These are phyloP conservation scores for Fusarium papillatum DNA, from an alignment of 2,329 filamentous ascomycete species.

Conservation along the genomic window DNA sequence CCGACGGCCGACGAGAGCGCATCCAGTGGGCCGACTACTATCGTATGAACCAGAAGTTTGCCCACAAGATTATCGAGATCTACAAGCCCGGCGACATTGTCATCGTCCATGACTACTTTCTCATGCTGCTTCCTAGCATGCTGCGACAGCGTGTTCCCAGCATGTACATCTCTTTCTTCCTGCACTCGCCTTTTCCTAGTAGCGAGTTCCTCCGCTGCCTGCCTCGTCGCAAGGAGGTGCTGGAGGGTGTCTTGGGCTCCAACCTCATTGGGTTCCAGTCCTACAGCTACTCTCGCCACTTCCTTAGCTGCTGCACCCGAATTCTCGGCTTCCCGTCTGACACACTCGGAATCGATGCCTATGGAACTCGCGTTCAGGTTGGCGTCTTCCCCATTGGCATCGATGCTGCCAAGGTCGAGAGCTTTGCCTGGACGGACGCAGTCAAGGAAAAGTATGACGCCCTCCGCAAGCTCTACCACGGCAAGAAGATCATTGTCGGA, in stretches of 20 bases:
- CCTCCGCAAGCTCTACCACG: constrained; percentile 83
- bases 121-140: constrained; percentile 90
- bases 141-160: constrained; percentile 88
- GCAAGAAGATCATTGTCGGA: constrained; percentile 95
- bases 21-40: constrained; percentile 94
- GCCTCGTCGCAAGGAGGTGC: constrained; percentile 87
- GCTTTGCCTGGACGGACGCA: constrained; percentile 78
- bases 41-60: constrained; percentile 92
- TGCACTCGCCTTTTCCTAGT: constrained; percentile 95
- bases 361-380: constrained; percentile 89
- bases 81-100: constrained; percentile 96
- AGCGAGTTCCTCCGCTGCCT: constrained; percentile 95
- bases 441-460: constrained; percentile 80
- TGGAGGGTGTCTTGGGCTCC: constrained; percentile 90
- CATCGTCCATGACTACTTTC: constrained; percentile 94
- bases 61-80: constrained; percentile 86
- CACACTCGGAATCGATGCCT: constrained; percentile 87
- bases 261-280: constrained; percentile 98
- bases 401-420: constrained; percentile 84
- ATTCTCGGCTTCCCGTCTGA: constrained; percentile 93
- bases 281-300: constrained; percentile 95
- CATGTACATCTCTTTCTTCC: constrained; percentile 94
- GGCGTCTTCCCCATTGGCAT: constrained; percentile 97
- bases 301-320: constrained; percentile 92
- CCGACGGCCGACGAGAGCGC: constrained; percentile 85